These are phyloP conservation scores for Vitis hybrid DNA, from an alignment of 177 flowering plant species.

Conservation along the genomic window DNA sequence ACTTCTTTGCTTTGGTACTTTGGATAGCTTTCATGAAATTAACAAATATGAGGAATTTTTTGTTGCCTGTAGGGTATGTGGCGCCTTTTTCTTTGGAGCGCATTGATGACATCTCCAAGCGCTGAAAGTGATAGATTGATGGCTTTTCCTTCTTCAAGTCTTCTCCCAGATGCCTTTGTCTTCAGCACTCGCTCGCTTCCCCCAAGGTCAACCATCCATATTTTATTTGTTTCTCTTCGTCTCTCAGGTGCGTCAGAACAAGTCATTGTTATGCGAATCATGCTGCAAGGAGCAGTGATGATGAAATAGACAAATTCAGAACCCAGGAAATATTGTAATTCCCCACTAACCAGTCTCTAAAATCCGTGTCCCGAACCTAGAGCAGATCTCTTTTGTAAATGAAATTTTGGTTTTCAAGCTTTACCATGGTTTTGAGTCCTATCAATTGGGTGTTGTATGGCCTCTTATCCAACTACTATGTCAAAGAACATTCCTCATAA, in stretches of 20 bases:
- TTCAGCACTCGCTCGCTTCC: conserved; percentile 76
- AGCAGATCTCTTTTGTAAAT: not conserved
- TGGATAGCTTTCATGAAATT: not conserved
- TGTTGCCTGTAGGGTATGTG: conserved; percentile 70
- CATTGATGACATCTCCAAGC: conserved; percentile 69
- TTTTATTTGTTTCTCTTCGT: conserved; percentile 47
- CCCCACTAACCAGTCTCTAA: conserved; percentile 3
- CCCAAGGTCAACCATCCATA: conserved; percentile 77
- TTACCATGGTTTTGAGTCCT: not conserved
- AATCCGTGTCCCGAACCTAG: not conserved
- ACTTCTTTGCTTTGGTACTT: not conserved
- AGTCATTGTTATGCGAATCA: conserved; percentile 56
- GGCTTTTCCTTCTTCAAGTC: conserved; percentile 74
- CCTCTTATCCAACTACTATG: not conserved
- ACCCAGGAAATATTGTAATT: not conserved
- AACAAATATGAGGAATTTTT: conserved; percentile 4
- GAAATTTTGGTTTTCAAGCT: not conserved
- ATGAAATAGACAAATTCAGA: conserved; percentile 3
- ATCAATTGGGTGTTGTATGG: not conserved
- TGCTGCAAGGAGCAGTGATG: conserved; percentile 30
- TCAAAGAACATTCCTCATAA: not conserved
- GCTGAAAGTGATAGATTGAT: conserved; percentile 75
- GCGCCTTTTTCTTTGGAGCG: conserved; percentile 48
- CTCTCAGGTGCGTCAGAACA: conserved; percentile 47
- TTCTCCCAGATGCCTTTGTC: conserved; percentile 58